phyloP scores from a whole-genome alignment of 148 eudicot genomes.

The Selenicereus undatus region DNA sequence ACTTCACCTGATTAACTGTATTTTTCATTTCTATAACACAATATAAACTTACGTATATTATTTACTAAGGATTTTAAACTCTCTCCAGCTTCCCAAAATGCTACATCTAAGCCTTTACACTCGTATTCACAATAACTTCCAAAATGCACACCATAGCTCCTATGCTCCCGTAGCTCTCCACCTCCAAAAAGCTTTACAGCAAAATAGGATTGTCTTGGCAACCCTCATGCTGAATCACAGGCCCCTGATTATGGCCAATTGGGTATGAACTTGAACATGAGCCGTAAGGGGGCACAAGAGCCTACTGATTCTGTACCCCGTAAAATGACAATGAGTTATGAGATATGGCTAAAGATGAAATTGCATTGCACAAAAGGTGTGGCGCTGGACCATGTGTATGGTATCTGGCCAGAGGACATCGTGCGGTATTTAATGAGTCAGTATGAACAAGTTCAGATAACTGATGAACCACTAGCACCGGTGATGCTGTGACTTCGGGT shows the following conservation, averaged over 20 bases:
- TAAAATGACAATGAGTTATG: neutral
- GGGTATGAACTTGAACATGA: neutral
- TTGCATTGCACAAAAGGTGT: neutral
- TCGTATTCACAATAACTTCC: neutral
- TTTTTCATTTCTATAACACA: no score
- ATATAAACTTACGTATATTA: no score
- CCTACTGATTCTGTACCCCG: constrained; percentile 7
- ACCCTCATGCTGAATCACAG: neutral
- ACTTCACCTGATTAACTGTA: no score
- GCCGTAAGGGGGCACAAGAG: neutral
- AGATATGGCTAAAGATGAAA: neutral
- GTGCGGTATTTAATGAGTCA: neutral
- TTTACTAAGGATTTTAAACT: no score
- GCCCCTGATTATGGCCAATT: neutral
- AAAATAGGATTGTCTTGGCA: neutral
- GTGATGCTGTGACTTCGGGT: no score
- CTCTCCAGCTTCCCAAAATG: no score
- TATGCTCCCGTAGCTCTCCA: neutral
- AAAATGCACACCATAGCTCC: neutral
- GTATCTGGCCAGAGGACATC: neutral
- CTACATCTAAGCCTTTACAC: no score
- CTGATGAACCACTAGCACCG: no score
- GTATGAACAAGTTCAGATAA: neutral
- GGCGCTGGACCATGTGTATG: constrained; percentile 4
- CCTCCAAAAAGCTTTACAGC: neutral